phyloP scores from a whole-genome alignment of 768 basidiomycete species.

The Tulasnella sp. region DNA sequence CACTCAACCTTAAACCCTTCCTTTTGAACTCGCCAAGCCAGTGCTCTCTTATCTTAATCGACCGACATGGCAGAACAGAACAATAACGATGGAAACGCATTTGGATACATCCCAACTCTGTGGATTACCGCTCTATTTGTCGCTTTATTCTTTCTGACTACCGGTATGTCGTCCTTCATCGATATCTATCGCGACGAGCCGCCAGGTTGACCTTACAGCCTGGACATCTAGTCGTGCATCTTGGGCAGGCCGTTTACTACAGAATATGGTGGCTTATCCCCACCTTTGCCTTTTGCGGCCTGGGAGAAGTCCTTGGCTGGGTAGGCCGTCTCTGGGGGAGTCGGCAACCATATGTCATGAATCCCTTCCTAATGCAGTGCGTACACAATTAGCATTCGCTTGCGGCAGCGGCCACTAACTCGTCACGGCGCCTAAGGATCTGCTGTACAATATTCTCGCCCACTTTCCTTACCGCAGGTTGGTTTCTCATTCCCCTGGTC shows the following conservation, averaged over 20 bases:
- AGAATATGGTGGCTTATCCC: conserved; percentile 34
- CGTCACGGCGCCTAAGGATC: background rate
- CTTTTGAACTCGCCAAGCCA: background rate
- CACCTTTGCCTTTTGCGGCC: conserved; percentile 30
- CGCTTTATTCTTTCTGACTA: conserved; percentile 44
- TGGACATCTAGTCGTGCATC: conserved; percentile 17
- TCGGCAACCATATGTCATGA: conserved; percentile 15
- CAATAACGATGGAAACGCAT: conserved; percentile 41
- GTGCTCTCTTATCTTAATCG: background rate
- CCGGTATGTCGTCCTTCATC: conserved; percentile 6
- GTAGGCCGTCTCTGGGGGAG: conserved; percentile 26
- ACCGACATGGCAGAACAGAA: background rate
- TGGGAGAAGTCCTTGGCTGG: conserved; percentile 34
- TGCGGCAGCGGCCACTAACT: background rate
- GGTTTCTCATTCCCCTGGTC: background rate
- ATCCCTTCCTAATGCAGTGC: conserved; percentile 34
- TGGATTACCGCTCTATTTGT: conserved; percentile 49
- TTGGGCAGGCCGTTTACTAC: conserved; percentile 17
- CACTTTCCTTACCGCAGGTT: conserved; percentile 34
- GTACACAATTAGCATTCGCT: background rate
- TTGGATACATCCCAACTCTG: conserved; percentile 50
- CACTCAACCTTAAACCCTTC: background rate
- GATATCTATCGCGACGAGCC: background rate
- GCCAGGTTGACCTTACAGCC: background rate
- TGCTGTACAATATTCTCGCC: conserved; percentile 29